phyloP scores from a whole-genome alignment of 2,329 filamentous ascomycete genomes.

The Pestalotiopsis sp. region DNA sequence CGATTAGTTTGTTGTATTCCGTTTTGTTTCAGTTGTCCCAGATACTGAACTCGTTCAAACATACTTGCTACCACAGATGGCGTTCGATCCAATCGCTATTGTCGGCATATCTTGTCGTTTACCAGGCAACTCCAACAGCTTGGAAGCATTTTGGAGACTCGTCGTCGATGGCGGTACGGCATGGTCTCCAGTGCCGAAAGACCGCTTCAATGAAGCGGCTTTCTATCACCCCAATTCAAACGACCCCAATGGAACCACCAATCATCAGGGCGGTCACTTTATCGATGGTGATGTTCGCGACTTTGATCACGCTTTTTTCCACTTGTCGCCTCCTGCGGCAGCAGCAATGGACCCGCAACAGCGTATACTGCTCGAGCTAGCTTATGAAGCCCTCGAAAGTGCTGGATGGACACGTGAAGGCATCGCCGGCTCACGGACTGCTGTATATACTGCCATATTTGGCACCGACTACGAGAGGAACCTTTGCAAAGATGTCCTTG shows the following conservation, averaged over 20 bases:
- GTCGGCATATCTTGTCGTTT: slow-evolving; percentile 70
- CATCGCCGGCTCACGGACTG: slow-evolving; percentile 14
- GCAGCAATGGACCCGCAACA: slow-evolving; percentile 42
- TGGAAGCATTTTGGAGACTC: slow-evolving; percentile 69
- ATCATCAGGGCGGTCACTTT: not conserved
- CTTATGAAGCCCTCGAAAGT: slow-evolving; percentile 40
- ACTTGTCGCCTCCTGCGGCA: slow-evolving; percentile 36
- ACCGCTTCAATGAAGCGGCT: too few relatives aligned
- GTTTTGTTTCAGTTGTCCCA: too few relatives aligned
- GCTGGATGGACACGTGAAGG: slow-evolving; percentile 14
- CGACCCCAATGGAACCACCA: too few relatives aligned
- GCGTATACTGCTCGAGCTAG: slow-evolving; percentile 37
- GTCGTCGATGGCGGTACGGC: slow-evolving; percentile 55
- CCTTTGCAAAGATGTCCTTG: not conserved
- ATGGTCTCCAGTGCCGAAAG: too few relatives aligned
- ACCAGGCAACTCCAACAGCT: slow-evolving; percentile 57
- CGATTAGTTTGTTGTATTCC: too few relatives aligned
- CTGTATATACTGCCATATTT: slow-evolving; percentile 27
- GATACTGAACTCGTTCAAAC: too few relatives aligned
- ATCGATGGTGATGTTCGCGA: not conserved
- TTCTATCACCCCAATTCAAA: too few relatives aligned
- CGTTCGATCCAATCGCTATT: slow-evolving; percentile 60
- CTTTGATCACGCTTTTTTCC: slow-evolving; percentile 35
- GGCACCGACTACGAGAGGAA: slow-evolving; percentile 19
- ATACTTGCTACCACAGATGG: too few relatives aligned